Evolutionary conservation across 164 flowering plant genomes (phyloP).

Genomic region (grape (Vitis vinifera)): DNA sequence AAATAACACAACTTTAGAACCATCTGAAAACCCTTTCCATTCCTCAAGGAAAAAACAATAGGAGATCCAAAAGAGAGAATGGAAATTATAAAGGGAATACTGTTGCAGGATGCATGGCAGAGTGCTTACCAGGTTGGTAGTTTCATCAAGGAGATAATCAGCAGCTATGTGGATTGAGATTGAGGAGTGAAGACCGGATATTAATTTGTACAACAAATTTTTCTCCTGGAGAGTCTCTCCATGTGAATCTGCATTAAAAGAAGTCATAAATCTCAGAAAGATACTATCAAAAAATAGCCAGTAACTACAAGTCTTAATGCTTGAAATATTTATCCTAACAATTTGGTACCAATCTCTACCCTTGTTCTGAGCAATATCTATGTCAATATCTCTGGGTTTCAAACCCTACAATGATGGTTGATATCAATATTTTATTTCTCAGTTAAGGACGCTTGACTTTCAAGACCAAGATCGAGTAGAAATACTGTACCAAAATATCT

Average conservation of each 20-base stretch:
- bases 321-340: too few species aligned
- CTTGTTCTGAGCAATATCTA: too few species aligned
- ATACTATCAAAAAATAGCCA: neutral
- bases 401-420: too few species aligned
- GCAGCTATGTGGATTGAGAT: constrained; percentile 87
- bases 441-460: too few species aligned
- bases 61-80: constrained; percentile 16
- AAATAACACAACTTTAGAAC: too few species aligned
- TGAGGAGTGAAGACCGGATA: constrained; percentile 94
- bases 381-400: too few species aligned
- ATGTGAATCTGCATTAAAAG: constrained; percentile 56
- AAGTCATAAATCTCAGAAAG: neutral
- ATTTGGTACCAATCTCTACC: too few species aligned
- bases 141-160: constrained; percentile 88
- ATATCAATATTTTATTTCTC: too few species aligned
- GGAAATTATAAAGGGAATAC: too few species aligned
- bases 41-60: neutral
- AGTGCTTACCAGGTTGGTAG: constrained; percentile 31
- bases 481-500: too few species aligned
- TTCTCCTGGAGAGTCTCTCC: constrained; percentile 83
- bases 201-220: constrained; percentile 74
- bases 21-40: neutral
- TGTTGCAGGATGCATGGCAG: too few species aligned
- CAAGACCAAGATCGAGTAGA: too few species aligned
- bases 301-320: neutral